These are phyloP conservation scores for Diaporthe humulicola DNA, from an alignment of 2,329 filamentous ascomycete genomes.

Conservation along the genomic window DNA sequence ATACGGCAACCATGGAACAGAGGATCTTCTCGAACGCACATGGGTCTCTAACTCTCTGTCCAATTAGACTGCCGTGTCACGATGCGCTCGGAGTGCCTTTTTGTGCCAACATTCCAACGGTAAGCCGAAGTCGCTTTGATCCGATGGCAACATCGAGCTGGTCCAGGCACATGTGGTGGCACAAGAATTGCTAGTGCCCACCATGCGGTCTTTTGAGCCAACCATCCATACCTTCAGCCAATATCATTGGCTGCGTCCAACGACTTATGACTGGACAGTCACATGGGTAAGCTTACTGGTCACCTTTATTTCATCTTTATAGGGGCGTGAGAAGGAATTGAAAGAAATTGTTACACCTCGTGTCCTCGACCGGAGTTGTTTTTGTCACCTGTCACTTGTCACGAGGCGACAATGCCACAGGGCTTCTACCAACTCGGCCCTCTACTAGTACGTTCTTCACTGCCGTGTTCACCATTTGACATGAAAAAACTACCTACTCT, in stretches of 20 bases:
- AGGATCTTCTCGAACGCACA: neutral
- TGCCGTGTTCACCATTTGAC: neutral
- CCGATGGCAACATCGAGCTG: neutral
- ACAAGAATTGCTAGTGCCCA: neutral
- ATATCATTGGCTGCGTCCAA: neutral
- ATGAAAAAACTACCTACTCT: neutral
- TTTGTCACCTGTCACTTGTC: neutral
- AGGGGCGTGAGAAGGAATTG: neutral
- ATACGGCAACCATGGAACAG: neutral
- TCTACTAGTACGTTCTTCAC: no score
- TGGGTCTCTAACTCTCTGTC: neutral
- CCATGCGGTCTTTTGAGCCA: neutral
- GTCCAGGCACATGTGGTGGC: neutral
- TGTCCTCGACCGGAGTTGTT: neutral
- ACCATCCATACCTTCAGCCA: neutral
- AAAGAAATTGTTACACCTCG: neutral
- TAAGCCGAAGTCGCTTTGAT: neutral
- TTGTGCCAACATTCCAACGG: neutral
- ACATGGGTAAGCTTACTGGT: neutral
- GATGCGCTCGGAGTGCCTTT: neutral
- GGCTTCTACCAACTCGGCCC: no score
- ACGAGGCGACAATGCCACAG: neutral
- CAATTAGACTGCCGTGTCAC: neutral
- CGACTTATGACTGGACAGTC: no score
- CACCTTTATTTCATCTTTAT: neutral